Percentiles rank a stretch among this genome's conserved stretches.
Evolutionary conservation across 352 stramenopile species (phyloP).

Genomic region (Globisporangium polare): DNA sequence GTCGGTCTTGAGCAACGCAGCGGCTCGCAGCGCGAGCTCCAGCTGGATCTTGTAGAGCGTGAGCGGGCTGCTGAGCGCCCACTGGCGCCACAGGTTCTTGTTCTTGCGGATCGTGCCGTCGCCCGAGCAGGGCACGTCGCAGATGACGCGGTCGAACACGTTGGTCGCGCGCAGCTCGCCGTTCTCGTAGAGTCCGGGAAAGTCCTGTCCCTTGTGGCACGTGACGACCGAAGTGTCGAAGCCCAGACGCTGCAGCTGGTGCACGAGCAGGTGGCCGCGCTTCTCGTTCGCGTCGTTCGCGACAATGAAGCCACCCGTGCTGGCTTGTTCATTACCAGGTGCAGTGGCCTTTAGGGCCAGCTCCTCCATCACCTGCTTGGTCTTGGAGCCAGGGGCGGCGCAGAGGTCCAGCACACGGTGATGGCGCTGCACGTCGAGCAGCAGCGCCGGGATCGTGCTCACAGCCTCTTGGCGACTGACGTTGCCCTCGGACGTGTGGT

Average conservation of each 20-base stretch:
- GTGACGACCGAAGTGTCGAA: conserved; percentile 89
- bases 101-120: conserved; percentile 99
- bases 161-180: conserved; percentile 33
- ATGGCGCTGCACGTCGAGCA: conserved; percentile 91
- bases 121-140: conserved; percentile 97
- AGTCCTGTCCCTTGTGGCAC: conserved; percentile 90
- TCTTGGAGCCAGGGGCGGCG: conserved; percentile 97
- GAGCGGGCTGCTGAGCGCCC: conserved; percentile 80
- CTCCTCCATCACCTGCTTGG: conserved; percentile 95
- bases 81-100: conserved; percentile 89
- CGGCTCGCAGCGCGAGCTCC: conserved; percentile 87
- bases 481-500: conserved; percentile 86
- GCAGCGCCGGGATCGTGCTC: conserved; percentile 96
- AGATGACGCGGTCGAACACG: conserved; percentile 96
- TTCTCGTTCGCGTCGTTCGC: conserved; percentile 96
- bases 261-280: conserved; percentile 95
- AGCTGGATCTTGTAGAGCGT: conserved; percentile 93
- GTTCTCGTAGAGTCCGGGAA: conserved; percentile 84
- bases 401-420: conserved; percentile 78
- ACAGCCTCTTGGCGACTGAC: conserved; percentile 97
- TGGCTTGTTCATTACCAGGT: background rate
- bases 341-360: conserved; percentile 21
- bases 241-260: conserved; percentile 83
- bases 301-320: conserved; percentile 79
- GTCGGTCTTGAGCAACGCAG: conserved; percentile 86